These are phyloP conservation scores for Carallia pectinifolia DNA, from an alignment of 345 rosid species.

Conservation along the genomic window DNA sequence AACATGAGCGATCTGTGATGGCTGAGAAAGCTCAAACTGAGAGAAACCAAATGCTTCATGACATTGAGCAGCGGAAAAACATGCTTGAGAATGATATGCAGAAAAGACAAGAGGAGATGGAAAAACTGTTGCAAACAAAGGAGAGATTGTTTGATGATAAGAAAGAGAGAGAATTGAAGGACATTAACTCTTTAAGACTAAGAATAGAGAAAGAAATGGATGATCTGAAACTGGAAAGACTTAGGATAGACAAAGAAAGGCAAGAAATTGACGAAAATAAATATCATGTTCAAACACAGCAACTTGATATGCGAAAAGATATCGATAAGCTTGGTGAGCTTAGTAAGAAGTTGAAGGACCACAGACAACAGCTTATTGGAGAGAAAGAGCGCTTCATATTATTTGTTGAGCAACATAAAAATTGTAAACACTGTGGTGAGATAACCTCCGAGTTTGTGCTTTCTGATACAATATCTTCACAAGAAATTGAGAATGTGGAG, in stretches of 20 bases:
- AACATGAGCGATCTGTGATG: slow-evolving; percentile 56
- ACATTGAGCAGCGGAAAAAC: slow-evolving; percentile 62
- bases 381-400: slow-evolving; percentile 80
- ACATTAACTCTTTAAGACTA: slow-evolving; percentile 70
- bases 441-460: slow-evolving; percentile 62
- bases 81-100: slow-evolving; percentile 72
- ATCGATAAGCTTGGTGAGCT: slow-evolving; percentile 79
- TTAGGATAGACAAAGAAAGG: slow-evolving; percentile 59
- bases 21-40: slow-evolving; percentile 69
- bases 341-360: slow-evolving; percentile 71
- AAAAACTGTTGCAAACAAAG: slow-evolving; percentile 51
- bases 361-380: slow-evolving; percentile 67
- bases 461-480: slow-evolving; percentile 55
- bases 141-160: slow-evolving; percentile 72
- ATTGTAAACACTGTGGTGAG: slow-evolving; percentile 74
- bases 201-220: slow-evolving; percentile 83
- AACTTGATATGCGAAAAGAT: slow-evolving; percentile 75
- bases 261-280: slow-evolving; percentile 60
- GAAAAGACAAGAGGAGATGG: slow-evolving; percentile 58
- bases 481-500: slow-evolving; percentile 57
- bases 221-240: slow-evolving; percentile 68
- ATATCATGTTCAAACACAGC: slow-evolving; percentile 73
- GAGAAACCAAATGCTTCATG: slow-evolving; percentile 65
- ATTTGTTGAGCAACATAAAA: slow-evolving; percentile 65
- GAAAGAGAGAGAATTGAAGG: slow-evolving; percentile 69